Evolutionary conservation across 2,329 filamentous ascomycete genomes (phyloP).

Genomic region (Alternaria arbusti): DNA sequence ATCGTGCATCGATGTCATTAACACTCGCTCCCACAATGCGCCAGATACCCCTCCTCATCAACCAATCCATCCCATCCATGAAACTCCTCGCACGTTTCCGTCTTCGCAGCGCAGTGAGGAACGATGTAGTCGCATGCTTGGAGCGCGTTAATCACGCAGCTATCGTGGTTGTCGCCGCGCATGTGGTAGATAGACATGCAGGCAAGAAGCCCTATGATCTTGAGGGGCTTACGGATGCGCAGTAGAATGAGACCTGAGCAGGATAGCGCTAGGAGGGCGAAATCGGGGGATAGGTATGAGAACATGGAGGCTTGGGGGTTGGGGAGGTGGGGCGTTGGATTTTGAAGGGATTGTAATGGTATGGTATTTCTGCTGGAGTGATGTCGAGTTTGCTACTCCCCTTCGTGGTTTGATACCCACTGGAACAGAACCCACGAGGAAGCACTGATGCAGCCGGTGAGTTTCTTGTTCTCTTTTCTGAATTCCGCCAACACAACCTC

Average conservation of each 20-base stretch:
- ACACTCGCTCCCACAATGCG: too few species aligned
- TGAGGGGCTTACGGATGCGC: background rate
- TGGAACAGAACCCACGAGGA: accelerated
- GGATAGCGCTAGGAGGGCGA: background rate
- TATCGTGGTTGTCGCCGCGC: background rate
- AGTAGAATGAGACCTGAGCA: background rate
- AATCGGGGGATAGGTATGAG: background rate
- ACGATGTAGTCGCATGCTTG: background rate
- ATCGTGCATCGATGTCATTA: too few species aligned
- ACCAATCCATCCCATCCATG: background rate
- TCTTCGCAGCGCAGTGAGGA: background rate
- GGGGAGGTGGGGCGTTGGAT: background rate
- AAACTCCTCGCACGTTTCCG: background rate
- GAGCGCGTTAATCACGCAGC: background rate
- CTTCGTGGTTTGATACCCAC: too few species aligned
- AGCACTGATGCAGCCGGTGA: accelerated
- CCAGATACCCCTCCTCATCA: background rate
- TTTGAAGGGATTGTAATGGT: background rate
- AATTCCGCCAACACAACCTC: background rate
- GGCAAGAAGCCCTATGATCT: background rate
- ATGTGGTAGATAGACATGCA: background rate
- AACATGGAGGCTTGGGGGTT: background rate
- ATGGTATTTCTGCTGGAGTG: background rate
- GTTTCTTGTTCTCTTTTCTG: background rate
- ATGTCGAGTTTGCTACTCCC: background rate